Evolutionary conservation across 495 filamentous ascomycete genomes (phyloP), one percentile per base, ranked within the genome.

Genomic region (Tirmania nivea): DNA sequence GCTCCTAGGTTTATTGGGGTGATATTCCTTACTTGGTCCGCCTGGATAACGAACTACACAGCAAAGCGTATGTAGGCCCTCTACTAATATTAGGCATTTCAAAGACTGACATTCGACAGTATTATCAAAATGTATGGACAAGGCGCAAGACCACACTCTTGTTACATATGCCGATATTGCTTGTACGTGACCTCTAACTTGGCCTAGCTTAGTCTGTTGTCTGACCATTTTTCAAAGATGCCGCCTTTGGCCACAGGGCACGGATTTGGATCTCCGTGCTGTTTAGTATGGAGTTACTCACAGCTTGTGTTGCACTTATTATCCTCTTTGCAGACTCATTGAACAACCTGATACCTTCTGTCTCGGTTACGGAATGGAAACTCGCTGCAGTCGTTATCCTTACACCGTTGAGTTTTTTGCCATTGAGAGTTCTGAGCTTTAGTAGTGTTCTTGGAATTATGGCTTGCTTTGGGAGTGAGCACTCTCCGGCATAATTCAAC

Each of bases 321-420:
- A 83, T 97, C 8, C 76, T 97, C 12, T 97, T 97, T 65, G 86
- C 86, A 37, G 90, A 97, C 65, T 90, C 83, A 54, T 70, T 96
- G 49, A 72, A 86, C 59, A 76, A 79, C 19, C 65, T 97, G 51
- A 75, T 95, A 39, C 87, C 86, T 1, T 77, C 75, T 3, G 69
- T 86, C 61, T 79, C 75, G 50, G 69, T 81, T 12, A 69, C 77
- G 0, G 72, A 79, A 52, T 95, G 88, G 86, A 96, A 97, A 66
- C 70, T 94, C 10, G 63, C 94, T 21, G 92, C 85, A 68, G 81
- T 86, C 6, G 42, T 90, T 36, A 72, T 93, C 48, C 68, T 95
- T 54, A 70, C 89, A 51, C 88, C 90, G 10, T 69, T 96, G 36
- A 84, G 79, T 59, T 94, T 95, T 63, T 66, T 90, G 14, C 90